Percentiles rank a stretch among this genome's conserved stretches.
These are phyloP conservation scores for Pleurotus platypus DNA, from an alignment of 768 basidiomycete species.

Conservation along the genomic window DNA sequence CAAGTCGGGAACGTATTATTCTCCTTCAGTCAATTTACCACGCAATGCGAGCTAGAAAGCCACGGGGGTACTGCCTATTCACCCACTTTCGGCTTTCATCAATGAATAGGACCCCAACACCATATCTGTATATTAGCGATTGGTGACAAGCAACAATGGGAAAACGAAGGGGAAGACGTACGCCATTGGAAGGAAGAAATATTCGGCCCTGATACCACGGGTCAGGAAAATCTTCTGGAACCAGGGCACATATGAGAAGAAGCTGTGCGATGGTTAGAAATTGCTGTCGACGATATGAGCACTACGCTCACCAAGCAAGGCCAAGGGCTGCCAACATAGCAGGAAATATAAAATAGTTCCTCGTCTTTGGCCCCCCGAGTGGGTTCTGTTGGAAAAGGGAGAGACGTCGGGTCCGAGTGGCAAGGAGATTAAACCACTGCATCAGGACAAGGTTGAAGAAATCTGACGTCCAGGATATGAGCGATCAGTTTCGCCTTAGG, in stretches of 20 bases:
- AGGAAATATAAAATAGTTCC: constrained; percentile 43
- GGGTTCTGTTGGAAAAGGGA: constrained; percentile 57
- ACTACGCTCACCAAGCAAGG: constrained; percentile 39
- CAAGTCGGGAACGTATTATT: too few species aligned
- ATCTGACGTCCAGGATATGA: constrained; percentile 12
- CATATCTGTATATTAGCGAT: not conserved
- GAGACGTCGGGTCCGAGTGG: constrained; percentile 51
- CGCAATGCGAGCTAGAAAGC: not conserved
- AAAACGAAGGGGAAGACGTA: constrained; percentile 27
- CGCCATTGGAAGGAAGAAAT: constrained; percentile 50
- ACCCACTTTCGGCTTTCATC: not conserved
- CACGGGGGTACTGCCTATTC: not conserved
- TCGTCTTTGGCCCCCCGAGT: constrained; percentile 13
- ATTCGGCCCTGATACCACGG: constrained; percentile 35
- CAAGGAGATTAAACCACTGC: constrained; percentile 60
- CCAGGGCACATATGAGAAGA: constrained; percentile 38
- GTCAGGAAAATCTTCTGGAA: constrained; percentile 52
- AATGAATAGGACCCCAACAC: not conserved
- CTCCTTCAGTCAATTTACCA: not conserved
- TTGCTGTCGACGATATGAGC: constrained; percentile 10
- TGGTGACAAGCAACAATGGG: constrained; percentile 11
- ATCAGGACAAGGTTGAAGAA: constrained; percentile 51
- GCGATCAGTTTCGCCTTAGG: not conserved
- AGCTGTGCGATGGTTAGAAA: constrained; percentile 16
- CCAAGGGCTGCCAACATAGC: constrained; percentile 39